phyloP scores from a whole-genome alignment of 257 asterid genomes.

The Solanum raphanifolium region DNA sequence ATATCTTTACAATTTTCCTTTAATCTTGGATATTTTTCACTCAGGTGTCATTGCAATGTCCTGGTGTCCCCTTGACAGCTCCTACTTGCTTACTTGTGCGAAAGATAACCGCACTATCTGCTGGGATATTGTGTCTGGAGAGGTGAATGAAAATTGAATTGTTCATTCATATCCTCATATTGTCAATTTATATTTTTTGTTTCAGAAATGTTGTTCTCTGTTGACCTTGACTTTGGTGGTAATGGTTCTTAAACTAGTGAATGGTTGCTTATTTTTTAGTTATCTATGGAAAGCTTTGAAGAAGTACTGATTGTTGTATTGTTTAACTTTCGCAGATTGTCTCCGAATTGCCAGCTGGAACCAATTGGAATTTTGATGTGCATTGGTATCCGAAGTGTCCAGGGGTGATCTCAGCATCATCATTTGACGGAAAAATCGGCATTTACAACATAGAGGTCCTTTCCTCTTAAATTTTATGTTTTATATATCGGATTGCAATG shows the following conservation, averaged over 20 bases:
- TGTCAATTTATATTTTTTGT: neutral
- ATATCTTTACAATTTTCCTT: neutral
- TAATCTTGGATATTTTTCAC: constrained; percentile 7
- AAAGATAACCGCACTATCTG: constrained; percentile 98
- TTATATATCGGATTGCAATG: neutral
- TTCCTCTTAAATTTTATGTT: neutral
- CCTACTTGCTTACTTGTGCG: constrained; percentile 94
- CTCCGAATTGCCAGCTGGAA: constrained; percentile 88
- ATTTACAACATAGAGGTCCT: constrained; percentile 86
- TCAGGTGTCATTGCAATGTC: constrained; percentile 97
- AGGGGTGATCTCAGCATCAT: constrained; percentile 92
- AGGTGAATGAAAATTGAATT: constrained; percentile 31
- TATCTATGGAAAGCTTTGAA: neutral
- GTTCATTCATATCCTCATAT: neutral
- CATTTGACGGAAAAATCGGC: constrained; percentile 96
- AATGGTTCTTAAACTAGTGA: neutral
- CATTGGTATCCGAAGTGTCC: constrained; percentile 96
- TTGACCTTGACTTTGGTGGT: neutral
- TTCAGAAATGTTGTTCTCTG: neutral
- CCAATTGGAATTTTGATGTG: constrained; percentile 95
- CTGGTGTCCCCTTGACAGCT: constrained; percentile 94
- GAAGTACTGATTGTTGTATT: neutral
- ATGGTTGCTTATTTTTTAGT: neutral
- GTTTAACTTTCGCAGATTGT: constrained; percentile 48
- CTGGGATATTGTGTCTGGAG: constrained; percentile 87